A percentile compares a stretch with the other conserved stretches of the same genome.
Evolutionary conservation across 345 rosid species (phyloP).

Genomic region (Lepidium aucheri): DNA sequence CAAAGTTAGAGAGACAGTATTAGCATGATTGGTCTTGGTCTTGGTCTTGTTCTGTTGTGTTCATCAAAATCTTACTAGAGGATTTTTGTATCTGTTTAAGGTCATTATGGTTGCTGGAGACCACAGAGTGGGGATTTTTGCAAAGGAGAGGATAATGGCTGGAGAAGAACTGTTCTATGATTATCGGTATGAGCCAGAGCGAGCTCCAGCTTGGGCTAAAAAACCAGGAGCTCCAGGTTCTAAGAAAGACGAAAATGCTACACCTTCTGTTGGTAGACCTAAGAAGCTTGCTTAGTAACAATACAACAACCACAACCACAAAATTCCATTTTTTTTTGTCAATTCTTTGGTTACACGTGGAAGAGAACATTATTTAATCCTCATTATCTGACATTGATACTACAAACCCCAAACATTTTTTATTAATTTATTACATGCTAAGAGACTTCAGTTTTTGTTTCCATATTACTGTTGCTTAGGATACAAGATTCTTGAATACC

Average conservation of each 20-base stretch:
- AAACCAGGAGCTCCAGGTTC: constrained; percentile 88
- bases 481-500: not conserved
- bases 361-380: not conserved
- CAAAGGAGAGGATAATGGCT: constrained; percentile 78
- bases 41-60: not conserved
- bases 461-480: not conserved
- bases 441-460: not conserved
- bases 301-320: not conserved
- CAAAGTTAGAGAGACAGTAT: not conserved
- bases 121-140: constrained; percentile 93
- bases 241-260: constrained; percentile 62
- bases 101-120: constrained; percentile 97
- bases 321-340: not conserved
- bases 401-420: not conserved
- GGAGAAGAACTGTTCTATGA: constrained; percentile 97
- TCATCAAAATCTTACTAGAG: not conserved
- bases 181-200: constrained; percentile 91
- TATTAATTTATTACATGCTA: not conserved
- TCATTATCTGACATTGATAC: not conserved
- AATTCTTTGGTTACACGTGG: constrained; percentile 1
- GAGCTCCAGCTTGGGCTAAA: constrained; percentile 99
- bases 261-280: constrained; percentile 79
- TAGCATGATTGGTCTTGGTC: not conserved
- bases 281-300: constrained; percentile 76
- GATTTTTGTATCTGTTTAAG: constrained; percentile 31